Conservation (phyloP, 2,329 filamentous ascomycete species). For the Talaromyces islandicus region DNA sequence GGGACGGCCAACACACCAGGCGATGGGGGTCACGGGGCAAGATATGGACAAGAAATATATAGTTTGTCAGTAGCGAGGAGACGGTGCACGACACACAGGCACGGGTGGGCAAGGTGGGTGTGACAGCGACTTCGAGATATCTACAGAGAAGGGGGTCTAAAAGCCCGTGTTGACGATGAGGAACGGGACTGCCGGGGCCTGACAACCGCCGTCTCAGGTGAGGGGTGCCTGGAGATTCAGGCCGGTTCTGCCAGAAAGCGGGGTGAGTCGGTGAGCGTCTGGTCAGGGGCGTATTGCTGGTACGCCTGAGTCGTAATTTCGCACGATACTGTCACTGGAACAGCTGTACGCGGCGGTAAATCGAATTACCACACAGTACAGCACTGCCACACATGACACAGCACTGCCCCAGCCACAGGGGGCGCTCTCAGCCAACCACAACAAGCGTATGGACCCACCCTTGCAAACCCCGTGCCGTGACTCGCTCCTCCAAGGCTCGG, state of each 20-base stretch:
- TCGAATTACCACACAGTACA: neutral
- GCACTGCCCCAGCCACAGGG: slow-evolving; percentile 6
- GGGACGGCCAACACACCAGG: slow-evolving; percentile 3
- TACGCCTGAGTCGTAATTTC: neutral
- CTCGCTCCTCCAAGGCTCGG: neutral
- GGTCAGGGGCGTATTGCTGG: neutral
- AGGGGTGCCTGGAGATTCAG: slow-evolving; percentile 8
- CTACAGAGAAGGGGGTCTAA: neutral
- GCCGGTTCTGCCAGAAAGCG: slow-evolving; percentile 1
- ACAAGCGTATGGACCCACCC: neutral
- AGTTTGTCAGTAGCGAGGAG: neutral
- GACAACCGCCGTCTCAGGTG: neutral
- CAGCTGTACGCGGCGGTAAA: neutral
- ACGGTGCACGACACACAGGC: neutral
- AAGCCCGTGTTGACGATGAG: neutral
- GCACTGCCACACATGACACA: slow-evolving; percentile 3
- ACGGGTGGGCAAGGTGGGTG: neutral
- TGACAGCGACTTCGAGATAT: neutral
- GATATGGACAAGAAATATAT: neutral
- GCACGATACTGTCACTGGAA: neutral
- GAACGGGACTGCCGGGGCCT: neutral
- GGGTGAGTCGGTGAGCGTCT: slow-evolving; percentile 11
- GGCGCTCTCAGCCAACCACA: neutral
- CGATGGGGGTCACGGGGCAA: neutral
- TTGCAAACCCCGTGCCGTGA: neutral